Conservation (phyloP, 2,329 filamentous ascomycete species). For the Monosporascus sp. region DNA sequence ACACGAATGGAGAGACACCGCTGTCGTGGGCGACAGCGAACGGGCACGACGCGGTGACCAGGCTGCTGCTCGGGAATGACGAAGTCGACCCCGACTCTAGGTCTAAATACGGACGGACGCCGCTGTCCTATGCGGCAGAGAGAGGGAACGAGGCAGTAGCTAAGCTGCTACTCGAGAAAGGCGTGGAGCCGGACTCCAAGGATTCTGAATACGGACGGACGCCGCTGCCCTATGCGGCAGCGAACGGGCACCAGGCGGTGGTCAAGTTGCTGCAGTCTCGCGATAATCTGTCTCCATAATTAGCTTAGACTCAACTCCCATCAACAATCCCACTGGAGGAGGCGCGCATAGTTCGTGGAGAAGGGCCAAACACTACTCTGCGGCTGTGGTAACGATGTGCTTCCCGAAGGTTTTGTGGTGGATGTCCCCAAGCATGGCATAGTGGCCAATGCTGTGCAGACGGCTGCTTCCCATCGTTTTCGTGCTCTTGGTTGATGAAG, state of each 20-base stretch:
- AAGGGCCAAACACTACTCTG: no score
- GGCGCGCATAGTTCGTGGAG: no score
- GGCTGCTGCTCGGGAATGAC: not conserved
- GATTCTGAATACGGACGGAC: not conserved
- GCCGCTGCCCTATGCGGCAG: not conserved
- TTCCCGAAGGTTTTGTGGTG: no score
- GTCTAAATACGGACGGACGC: not conserved
- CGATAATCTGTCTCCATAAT: no score
- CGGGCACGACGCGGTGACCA: accelerated
- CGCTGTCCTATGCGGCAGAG: not conserved
- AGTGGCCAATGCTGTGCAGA: no score
- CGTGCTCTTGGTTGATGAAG: no score
- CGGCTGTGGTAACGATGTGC: no score
- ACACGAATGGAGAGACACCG: not conserved
- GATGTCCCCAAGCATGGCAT: no score
- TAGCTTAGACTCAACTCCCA: no score
- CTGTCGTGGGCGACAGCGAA: not conserved
- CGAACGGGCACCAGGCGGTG: not conserved
- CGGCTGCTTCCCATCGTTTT: no score
- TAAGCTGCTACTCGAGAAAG: not conserved
- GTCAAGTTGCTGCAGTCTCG: not conserved
- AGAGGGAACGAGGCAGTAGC: not conserved
- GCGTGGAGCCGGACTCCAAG: not conserved
- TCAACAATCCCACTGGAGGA: no score
- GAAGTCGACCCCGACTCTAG: accelerated